Evolutionary conservation across 202 grass and related monocot species (phyloP).

Genomic region (Hordeum pubiflorum): DNA sequence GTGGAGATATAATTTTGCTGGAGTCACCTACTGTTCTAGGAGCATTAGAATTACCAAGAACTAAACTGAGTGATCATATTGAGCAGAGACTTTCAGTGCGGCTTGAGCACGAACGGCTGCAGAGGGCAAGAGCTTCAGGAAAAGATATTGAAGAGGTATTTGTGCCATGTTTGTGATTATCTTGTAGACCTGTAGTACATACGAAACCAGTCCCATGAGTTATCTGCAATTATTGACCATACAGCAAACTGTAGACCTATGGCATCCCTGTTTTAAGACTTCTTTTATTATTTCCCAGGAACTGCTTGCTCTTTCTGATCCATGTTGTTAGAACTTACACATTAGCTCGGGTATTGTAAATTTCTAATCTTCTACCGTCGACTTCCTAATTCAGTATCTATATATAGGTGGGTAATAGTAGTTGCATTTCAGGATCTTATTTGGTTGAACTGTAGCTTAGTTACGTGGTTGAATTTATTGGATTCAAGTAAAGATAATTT

Average conservation of each 20-base stretch:
- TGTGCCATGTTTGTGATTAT: slow-evolving; percentile 16
- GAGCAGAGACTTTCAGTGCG: slow-evolving; percentile 63
- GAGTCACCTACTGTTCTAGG: slow-evolving; percentile 47
- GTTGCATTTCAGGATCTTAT: not conserved
- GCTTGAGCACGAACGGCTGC: slow-evolving; percentile 55
- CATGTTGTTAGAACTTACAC: not conserved
- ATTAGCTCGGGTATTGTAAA: not conserved
- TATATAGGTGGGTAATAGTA: not conserved
- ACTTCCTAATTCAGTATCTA: not conserved
- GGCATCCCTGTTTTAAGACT: not conserved
- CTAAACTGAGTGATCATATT: slow-evolving; percentile 80
- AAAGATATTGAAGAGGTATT: slow-evolving; percentile 69
- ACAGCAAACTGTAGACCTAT: not conserved
- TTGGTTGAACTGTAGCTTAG: not conserved
- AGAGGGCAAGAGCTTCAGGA: slow-evolving; percentile 46
- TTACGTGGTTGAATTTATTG: not conserved
- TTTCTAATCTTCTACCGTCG: not conserved
- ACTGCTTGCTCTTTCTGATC: not conserved
- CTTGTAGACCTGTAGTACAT: not conserved
- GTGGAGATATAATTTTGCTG: slow-evolving; percentile 25
- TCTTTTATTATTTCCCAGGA: not conserved
- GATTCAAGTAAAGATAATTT: slow-evolving; percentile 11
- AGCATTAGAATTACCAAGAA: slow-evolving; percentile 65
- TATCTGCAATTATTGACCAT: not conserved
- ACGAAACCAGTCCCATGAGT: not conserved